phyloP scores from a whole-genome alignment of 2,329 filamentous ascomycete genomes.

The Epichloe gansuensis region DNA sequence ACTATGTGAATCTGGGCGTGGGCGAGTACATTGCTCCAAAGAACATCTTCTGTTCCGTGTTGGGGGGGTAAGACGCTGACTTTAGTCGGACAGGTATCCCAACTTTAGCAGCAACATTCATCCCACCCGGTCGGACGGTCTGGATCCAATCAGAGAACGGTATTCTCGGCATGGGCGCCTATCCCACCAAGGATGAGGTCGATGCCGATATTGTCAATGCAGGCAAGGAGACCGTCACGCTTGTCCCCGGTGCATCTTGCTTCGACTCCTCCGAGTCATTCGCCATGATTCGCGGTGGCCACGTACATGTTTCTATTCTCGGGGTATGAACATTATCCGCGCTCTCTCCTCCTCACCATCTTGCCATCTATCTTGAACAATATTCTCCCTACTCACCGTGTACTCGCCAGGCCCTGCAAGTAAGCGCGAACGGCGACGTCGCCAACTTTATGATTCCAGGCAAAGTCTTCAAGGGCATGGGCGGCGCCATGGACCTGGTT shows the following conservation, averaged over 20 bases:
- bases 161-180: slow-evolving; percentile 71
- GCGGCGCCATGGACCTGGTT: slow-evolving; percentile 63
- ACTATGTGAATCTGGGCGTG: slow-evolving; percentile 70
- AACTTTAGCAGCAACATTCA: slow-evolving; percentile 68
- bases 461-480: slow-evolving; percentile 82
- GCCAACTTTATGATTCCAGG: slow-evolving; percentile 88
- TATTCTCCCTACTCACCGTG: slow-evolving; percentile 1
- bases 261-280: slow-evolving; percentile 78
- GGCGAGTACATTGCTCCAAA: slow-evolving; percentile 18
- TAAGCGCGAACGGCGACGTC: slow-evolving; percentile 64
- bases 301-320: slow-evolving; percentile 73
- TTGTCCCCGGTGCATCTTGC: slow-evolving; percentile 61
- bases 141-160: slow-evolving; percentile 84
- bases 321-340: slow-evolving; percentile 32
- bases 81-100: slow-evolving; percentile 49
- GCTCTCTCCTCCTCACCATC: not conserved
- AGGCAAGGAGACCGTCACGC: slow-evolving; percentile 76
- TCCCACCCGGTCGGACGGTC: slow-evolving; percentile 56
- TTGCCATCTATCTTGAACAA: not conserved
- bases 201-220: slow-evolving; percentile 77
- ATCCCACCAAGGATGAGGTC: slow-evolving; percentile 59
- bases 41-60: not conserved
- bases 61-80: not conserved
- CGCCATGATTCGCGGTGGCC: slow-evolving; percentile 75
- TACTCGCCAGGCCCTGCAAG: slow-evolving; percentile 50